A percentile compares a stretch with the other conserved stretches of the same genome.
Conservation (phyloP, 2,329 filamentous ascomycete species). For the Botrytis hyacinthi region DNA sequence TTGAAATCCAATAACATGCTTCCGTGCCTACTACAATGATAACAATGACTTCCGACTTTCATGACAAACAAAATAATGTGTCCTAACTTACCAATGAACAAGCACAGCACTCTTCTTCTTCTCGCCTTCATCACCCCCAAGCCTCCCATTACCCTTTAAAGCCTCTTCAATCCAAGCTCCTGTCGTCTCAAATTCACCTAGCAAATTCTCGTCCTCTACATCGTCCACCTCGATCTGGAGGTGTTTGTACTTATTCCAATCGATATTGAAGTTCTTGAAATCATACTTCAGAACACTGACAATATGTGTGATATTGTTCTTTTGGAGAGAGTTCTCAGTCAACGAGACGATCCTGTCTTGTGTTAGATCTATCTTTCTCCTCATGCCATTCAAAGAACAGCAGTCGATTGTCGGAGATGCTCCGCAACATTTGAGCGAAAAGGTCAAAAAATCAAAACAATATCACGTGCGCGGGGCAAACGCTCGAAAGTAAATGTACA, state of each 20-base stretch:
- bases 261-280: conserved; percentile 50
- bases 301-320: conserved; percentile 81
- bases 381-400: neutral
- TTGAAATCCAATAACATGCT: neutral
- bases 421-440: neutral
- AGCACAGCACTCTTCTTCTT: conserved; percentile 57
- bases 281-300: conserved; percentile 75
- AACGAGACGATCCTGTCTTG: conserved; percentile 68
- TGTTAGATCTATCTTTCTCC: conserved; percentile 4
- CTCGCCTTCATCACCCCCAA: conserved; percentile 49
- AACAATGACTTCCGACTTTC: neutral
- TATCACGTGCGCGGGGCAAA: conserved; percentile 19
- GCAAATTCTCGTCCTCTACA: conserved; percentile 81
- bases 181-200: conserved; percentile 74
- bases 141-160: conserved; percentile 53
- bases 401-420: conserved; percentile 10
- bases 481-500: conserved; percentile 35
- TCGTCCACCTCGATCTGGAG: conserved; percentile 85
- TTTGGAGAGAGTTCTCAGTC: conserved; percentile 65
- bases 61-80: conserved; percentile 23
- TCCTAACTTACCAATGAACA: conserved; percentile 64
- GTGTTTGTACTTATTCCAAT: conserved; percentile 63
- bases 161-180: conserved; percentile 82
- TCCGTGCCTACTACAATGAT: neutral
- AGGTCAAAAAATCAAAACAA: conserved; percentile 42